Evolutionary conservation across 805 yeast genomes (phyloP).

Genomic region (Wickerhamiella vanderwaltii): DNA sequence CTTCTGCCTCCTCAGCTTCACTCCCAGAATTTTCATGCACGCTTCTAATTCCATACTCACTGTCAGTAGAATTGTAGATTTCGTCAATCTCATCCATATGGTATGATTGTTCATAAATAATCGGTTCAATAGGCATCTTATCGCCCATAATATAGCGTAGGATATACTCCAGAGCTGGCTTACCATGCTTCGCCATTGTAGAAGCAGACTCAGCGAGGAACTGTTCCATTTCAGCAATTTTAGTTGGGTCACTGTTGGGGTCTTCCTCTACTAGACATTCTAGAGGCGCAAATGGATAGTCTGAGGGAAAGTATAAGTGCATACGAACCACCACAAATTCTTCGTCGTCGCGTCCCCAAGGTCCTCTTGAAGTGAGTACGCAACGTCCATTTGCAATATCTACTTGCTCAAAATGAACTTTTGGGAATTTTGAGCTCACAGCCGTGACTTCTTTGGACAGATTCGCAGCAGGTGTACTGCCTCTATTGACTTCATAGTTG

Average conservation of each 20-base stretch:
- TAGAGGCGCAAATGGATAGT: conserved; percentile 57
- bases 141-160: conserved; percentile 74
- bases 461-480: conserved; percentile 16
- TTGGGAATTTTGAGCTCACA: conserved; percentile 82
- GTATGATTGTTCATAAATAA: conserved; percentile 15
- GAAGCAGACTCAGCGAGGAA: conserved; percentile 44
- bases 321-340: conserved; percentile 54
- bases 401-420: conserved; percentile 71
- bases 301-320: conserved; percentile 54
- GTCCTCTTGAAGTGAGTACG: conserved; percentile 68
- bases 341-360: conserved; percentile 42
- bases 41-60: conserved; percentile 12
- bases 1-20: conserved; percentile 1
- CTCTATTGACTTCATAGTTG: conserved; percentile 13
- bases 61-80: conserved; percentile 26
- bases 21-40: neutral
- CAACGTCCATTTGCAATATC: conserved; percentile 77
- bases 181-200: conserved; percentile 43
- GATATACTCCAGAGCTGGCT: conserved; percentile 70
- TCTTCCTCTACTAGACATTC: conserved; percentile 65
- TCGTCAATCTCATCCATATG: conserved; percentile 11
- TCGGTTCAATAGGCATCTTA: conserved; percentile 22
- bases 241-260: conserved; percentile 44
- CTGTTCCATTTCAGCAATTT: conserved; percentile 39
- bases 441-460: conserved; percentile 84